Conservation (phyloP, 192 early-diverging fungal species). For the Rhizophagus clarus region DNA sequence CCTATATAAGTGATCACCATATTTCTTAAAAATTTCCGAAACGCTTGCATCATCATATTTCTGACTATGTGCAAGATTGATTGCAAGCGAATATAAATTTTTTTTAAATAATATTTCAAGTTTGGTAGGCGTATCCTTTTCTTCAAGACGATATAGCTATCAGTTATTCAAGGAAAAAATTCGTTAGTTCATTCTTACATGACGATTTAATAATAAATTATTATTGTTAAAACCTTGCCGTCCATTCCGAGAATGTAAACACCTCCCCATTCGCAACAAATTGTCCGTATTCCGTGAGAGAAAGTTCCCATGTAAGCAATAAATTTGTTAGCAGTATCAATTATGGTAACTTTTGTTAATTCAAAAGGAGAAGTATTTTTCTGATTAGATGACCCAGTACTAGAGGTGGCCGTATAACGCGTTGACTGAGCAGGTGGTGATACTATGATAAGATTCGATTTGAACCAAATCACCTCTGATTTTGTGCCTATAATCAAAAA, state of each 20-base stretch:
- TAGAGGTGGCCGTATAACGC: constrained; percentile 45
- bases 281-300: constrained; percentile 64
- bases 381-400: constrained; percentile 31
- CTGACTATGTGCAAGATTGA: constrained; percentile 81
- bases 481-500: constrained; percentile 58
- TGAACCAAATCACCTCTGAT: constrained; percentile 69
- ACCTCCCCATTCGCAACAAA: constrained; percentile 88
- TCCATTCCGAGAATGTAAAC: constrained; percentile 83
- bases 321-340: constrained; percentile 92
- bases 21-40: constrained; percentile 90
- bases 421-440: constrained; percentile 54
- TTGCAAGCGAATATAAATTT: constrained; percentile 87
- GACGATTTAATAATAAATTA: constrained; percentile 5
- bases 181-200: not conserved
- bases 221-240: constrained; percentile 53
- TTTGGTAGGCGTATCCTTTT: constrained; percentile 85
- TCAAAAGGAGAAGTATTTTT: constrained; percentile 43
- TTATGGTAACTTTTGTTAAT: constrained; percentile 69
- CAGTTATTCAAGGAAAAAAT: constrained; percentile 13
- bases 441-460: constrained; percentile 74
- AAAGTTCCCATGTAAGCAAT: constrained; percentile 86
- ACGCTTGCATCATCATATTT: constrained; percentile 82
- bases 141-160: constrained; percentile 78
- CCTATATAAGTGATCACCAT: constrained; percentile 92
- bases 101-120: constrained; percentile 88